Evolutionary conservation across 495 filamentous ascomycete species (phyloP).

Genomic region (Aspergillus nanangensis): DNA sequence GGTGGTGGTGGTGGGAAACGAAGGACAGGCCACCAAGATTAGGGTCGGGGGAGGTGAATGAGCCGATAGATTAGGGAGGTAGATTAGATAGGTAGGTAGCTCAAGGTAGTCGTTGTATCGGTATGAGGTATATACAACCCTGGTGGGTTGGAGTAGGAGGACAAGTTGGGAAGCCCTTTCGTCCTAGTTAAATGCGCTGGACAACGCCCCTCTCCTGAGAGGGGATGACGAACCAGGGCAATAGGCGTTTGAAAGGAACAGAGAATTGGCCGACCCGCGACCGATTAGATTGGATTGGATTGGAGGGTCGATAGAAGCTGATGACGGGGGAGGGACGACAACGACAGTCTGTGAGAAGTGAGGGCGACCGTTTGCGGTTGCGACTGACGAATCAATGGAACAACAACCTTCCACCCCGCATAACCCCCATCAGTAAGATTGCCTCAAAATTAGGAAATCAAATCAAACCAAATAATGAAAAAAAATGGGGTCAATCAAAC

Average conservation of each 20-base stretch:
- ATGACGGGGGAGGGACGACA: neutral
- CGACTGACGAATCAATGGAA: constrained; percentile 21
- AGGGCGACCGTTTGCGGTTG: constrained; percentile 39
- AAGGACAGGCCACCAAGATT: neutral
- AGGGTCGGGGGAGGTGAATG: neutral
- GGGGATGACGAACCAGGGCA: constrained; percentile 5
- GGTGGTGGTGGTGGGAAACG: neutral
- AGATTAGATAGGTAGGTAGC: too few relatives aligned
- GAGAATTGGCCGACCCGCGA: too few relatives aligned
- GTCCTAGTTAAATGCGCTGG: neutral
- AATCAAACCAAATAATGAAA: neutral
- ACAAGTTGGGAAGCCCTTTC: too few relatives aligned
- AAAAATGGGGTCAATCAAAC: neutral
- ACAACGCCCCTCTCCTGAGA: neutral
- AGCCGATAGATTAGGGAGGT: too few relatives aligned
- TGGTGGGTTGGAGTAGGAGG: too few relatives aligned
- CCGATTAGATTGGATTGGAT: too few relatives aligned
- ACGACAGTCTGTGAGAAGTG: too few relatives aligned
- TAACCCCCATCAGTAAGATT: constrained; percentile 5
- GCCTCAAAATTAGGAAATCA: neutral
- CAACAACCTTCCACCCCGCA: constrained; percentile 12
- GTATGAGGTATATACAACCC: too few relatives aligned
- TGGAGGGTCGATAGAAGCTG: neutral
- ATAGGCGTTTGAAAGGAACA: neutral
- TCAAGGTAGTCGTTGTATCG: too few relatives aligned